phyloP scores from a whole-genome alignment of 371 early-diverging fungal species.

The Mortierella sp. region DNA sequence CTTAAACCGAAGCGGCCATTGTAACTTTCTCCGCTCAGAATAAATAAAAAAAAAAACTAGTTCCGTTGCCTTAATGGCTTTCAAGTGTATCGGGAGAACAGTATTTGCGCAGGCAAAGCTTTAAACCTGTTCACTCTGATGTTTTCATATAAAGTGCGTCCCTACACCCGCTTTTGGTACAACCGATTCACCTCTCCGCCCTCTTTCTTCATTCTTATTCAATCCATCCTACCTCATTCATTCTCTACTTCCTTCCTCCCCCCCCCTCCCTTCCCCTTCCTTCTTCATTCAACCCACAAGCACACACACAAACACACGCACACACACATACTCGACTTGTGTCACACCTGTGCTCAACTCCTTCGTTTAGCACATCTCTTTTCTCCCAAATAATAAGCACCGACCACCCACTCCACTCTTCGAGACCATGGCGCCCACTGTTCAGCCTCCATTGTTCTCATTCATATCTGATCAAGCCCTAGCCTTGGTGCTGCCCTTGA shows the following conservation, averaged over 20 bases:
- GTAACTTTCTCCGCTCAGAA: conserved; percentile 1
- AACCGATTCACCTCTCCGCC: neutral
- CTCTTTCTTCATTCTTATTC: neutral
- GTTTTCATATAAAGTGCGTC: conserved; percentile 12
- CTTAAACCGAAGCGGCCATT: neutral
- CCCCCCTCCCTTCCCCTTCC: no score
- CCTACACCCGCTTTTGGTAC: neutral
- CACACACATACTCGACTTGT: neutral
- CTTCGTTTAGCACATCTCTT: conserved; percentile 2
- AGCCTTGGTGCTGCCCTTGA: conserved; percentile 71
- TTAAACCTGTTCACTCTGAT: conserved; percentile 8
- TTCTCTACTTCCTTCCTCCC: neutral
- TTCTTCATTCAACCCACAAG: neutral
- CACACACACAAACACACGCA: neutral
- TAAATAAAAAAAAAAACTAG: no score
- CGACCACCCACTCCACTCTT: neutral
- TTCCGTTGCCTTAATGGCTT: neutral
- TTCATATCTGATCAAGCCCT: conserved; percentile 71
- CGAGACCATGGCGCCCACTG: conserved; percentile 48
- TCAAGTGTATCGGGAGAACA: conserved; percentile 12
- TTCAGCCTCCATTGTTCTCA: conserved; percentile 55
- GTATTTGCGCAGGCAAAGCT: conserved; percentile 16
- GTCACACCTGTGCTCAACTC: neutral
- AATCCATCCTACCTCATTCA: neutral
- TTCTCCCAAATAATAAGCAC: neutral